These are phyloP conservation scores for Xanthoconium separans DNA, from an alignment of 1,284 basidiomycete species.

Conservation along the genomic window DNA sequence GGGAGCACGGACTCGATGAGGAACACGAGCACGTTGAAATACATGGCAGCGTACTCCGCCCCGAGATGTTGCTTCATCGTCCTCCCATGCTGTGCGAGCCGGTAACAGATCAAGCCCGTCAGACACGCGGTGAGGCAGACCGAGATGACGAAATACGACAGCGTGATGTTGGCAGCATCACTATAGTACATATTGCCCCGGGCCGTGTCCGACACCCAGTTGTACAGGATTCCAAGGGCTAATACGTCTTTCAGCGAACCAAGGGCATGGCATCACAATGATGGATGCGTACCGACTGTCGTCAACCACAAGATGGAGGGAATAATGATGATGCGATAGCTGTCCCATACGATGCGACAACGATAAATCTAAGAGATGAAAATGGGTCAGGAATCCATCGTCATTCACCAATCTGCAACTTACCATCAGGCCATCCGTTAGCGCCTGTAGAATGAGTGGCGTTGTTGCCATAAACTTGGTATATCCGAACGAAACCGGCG, in stretches of 20 bases:
- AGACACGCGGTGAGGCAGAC: slow-evolving; percentile 1
- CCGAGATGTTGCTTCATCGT: background rate
- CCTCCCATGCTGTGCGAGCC: slow-evolving; percentile 1
- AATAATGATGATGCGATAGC: slow-evolving; percentile 3
- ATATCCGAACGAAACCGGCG: no score
- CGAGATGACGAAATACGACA: slow-evolving; percentile 9
- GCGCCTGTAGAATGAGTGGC: no score
- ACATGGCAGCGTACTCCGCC: background rate
- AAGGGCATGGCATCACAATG: background rate
- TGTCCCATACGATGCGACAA: slow-evolving; percentile 8
- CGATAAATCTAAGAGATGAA: slow-evolving; percentile 16
- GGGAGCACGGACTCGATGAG: slow-evolving; percentile 20
- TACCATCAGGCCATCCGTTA: no score
- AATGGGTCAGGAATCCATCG: background rate
- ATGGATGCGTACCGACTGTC: slow-evolving; percentile 6
- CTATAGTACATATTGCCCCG: slow-evolving; percentile 4
- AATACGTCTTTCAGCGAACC: background rate
- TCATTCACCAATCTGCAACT: no score
- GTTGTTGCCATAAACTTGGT: no score
- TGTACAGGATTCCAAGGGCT: slow-evolving; percentile 9
- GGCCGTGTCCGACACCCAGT: background rate
- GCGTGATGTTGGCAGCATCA: background rate
- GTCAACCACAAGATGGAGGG: slow-evolving; percentile 16
- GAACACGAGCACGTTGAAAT: slow-evolving; percentile 4
- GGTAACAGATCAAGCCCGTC: slow-evolving; percentile 16